Base-by-base conservation (phyloP, 306 rosid genomes). In the Datisca glomerata region DNA sequence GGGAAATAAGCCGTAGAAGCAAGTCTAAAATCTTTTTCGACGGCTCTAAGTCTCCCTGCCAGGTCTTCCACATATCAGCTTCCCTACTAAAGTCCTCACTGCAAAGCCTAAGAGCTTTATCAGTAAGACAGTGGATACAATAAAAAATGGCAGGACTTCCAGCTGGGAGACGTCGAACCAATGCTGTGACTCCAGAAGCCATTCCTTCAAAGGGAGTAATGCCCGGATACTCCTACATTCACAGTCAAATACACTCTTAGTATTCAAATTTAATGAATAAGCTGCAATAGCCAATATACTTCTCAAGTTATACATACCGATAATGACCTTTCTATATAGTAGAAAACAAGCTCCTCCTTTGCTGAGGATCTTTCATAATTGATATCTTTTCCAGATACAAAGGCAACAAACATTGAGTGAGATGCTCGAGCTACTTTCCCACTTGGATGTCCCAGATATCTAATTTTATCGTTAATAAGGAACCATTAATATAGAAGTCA, bases 281-380 rank as follows among this genome's bases (percentile, higher is more conserved):
- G 25, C 7, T 38, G 12, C 3, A 15, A 22, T 6, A 33, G 17
- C 33, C n/a, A n/a, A 8, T 15, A 19, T 32, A 22, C 16, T 7
- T 17, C 12, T 19, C 41, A 32, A 32, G 17, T 47, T 47, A 33
- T 24, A 1, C 12, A 55, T 82, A 87, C 94, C 85, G 38, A 32
- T 57, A 87, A 67, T 35, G 94, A 82, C 69, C 81, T 72, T 53
- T 76, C 73, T 15, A 81, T 48, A 56, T 82, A 87, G 63, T 82
- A 78, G 75, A 87, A 83, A 62, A 63, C 93, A 45, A 83, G 94
- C 59, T 74, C 85, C 85, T 79, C 97, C 71, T 87, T 87, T 56
- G 79, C 53, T 11, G 70, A 71, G n/a, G 48, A 66, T 46, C 56
- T 45, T 17, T 41, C 72, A 24, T 57, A 56, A 60, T 53, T 72